Evolutionary conservation across 176 grass and related monocot species (phyloP).

Genomic region (Metroxylon sagu): DNA sequence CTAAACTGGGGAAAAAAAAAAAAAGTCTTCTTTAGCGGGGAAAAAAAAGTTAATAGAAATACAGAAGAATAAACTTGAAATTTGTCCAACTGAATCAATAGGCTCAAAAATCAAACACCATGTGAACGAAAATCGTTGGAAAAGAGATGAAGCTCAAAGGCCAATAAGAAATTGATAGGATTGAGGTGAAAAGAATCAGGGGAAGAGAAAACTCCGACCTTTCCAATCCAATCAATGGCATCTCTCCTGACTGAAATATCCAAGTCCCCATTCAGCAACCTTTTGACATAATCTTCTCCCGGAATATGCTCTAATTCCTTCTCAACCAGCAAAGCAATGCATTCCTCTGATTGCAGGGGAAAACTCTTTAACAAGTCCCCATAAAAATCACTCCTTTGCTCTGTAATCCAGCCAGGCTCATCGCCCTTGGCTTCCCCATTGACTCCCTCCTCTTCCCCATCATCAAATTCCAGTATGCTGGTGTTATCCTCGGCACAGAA

Average conservation of each 20-base stretch:
- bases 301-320: conserved; percentile 58
- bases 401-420: not conserved
- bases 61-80: too few relatives aligned
- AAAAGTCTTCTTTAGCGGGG: too few relatives aligned
- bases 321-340: conserved; percentile 33
- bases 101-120: too few relatives aligned
- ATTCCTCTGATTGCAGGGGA: conserved; percentile 40
- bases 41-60: too few relatives aligned
- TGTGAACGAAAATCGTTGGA: too few relatives aligned
- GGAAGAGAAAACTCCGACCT: conserved; percentile 26
- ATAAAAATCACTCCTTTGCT: conserved; percentile 19
- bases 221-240: conserved; percentile 83
- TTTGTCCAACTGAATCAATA: too few relatives aligned
- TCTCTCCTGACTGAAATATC: conserved; percentile 58
- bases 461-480: too few relatives aligned
- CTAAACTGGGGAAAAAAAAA: too few relatives aligned
- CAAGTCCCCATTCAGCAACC: conserved; percentile 37
- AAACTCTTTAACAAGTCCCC: conserved; percentile 21
- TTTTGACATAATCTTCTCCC: conserved; percentile 33
- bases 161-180: conserved; percentile 6
- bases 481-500: too few relatives aligned
- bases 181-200: conserved; percentile 1
- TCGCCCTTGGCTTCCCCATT: not conserved
- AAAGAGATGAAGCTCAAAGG: not conserved
- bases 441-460: too few relatives aligned